Percentiles rank a stretch among this genome's conserved stretches.
Evolutionary conservation across 768 basidiomycete genomes (phyloP).

Genomic region (Leccinum truebloodii): DNA sequence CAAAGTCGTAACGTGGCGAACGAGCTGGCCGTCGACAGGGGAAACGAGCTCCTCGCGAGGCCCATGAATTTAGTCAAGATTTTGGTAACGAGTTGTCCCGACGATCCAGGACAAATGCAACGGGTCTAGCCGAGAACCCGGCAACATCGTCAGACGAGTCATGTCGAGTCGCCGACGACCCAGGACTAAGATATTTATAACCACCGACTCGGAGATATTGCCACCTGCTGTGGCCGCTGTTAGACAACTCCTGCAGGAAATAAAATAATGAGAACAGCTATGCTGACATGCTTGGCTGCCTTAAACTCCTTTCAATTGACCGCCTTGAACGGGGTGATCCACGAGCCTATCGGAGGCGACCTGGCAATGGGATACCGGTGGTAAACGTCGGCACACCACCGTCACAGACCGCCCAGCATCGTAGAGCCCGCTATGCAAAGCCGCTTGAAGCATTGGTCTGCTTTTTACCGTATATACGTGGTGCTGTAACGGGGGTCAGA

Average conservation of each 20-base stretch:
- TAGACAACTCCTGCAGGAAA: not conserved
- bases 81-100: not conserved
- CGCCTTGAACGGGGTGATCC: not conserved
- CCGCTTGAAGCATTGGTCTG: not conserved
- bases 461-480: slow-evolving; percentile 6
- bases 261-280: not conserved
- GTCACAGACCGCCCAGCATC: slow-evolving; percentile 8
- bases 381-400: slow-evolving; percentile 7
- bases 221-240: not conserved
- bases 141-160: not conserved
- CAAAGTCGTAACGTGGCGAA: slow-evolving; percentile 3
- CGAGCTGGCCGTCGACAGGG: not conserved
- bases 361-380: not conserved
- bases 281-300: not conserved
- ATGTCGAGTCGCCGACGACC: not conserved
- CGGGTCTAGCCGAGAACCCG: not conserved
- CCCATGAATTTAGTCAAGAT: not conserved
- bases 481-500: not conserved
- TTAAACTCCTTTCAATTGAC: not conserved
- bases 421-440: not conserved
- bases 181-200: not conserved
- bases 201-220: not conserved
- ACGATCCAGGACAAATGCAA: not conserved
- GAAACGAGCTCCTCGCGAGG: slow-evolving; percentile 6
- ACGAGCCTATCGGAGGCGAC: slow-evolving; percentile 1